Base-by-base conservation (phyloP, 2,329 filamentous ascomycete genomes). In the Penicillium olsonii region DNA sequence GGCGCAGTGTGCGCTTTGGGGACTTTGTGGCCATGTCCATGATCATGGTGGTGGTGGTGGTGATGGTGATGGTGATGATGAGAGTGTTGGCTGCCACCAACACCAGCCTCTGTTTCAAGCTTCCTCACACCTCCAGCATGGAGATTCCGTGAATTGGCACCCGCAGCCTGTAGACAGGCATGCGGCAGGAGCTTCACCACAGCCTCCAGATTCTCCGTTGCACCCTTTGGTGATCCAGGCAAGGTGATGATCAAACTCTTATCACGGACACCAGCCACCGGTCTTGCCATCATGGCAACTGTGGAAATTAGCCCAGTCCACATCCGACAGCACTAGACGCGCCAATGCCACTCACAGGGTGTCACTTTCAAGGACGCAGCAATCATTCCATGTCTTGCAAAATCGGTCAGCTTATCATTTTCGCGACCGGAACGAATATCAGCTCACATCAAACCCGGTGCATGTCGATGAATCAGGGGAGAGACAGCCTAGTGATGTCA, bases 281-380 rank as follows among this genome's bases (percentile, higher is more conserved):
- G 94, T 38, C 94, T 84, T 43, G 94, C 89, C 94, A 99, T 99
- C 76, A 96, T 87, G 37, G 94, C 94, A 73, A 99, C 91, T 95
- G 45, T 14, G 19, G 40, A n/a, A 42, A 40, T 71, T 48, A 70
- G 59, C 41, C 38, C 31, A 39, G 33, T 53, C 31, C 45, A 57
- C 57, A 58, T 26, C 46, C 37, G 8, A 7, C n/a, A 18, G 18
- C 48, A 22, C n/a, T 38, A 24, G 41, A 34, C 27, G 29, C 44
- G 29, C 33, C 57, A 43, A 54, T 54, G 46, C 34, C 55, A 45
- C 88, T 76, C 75, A 95, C 91, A 99, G 39, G 92, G 92, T 2
- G 94, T 99, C 27, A 97, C 84, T 37, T 83, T 77, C 14, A 96
- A 75, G 1, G 92, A 97, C 17, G 89, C 79, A 5, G 91, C 80